A percentile compares a stretch with the other conserved stretches of the same genome.
phyloP scores from a whole-genome alignment of 306 rosid genomes.

The Rosa lucieae region DNA sequence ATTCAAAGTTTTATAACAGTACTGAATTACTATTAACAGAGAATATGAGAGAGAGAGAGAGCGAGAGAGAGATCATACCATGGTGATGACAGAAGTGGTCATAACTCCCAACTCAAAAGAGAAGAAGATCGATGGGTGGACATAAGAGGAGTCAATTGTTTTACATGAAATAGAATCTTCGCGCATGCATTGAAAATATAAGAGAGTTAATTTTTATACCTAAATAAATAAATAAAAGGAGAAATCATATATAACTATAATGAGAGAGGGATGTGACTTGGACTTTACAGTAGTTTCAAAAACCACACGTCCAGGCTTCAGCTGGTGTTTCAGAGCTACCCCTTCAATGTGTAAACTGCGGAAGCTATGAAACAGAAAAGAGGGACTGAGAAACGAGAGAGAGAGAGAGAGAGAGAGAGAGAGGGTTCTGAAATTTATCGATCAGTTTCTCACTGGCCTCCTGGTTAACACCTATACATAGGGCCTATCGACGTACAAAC shows the following conservation, averaged over 20 bases:
- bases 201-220: not conserved
- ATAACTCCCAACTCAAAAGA: not conserved
- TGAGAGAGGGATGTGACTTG: not conserved
- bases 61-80: not conserved
- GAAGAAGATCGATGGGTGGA: not conserved
- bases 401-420: not conserved
- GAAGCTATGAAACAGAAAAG: not conserved
- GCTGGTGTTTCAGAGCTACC: not conserved
- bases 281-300: not conserved
- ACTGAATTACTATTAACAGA: not conserved
- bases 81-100: not conserved
- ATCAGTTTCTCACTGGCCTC: not conserved
- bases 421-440: too few relatives aligned
- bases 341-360: conserved; percentile 1
- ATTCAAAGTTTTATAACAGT: not conserved
- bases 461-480: not conserved
- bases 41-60: not conserved
- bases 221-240: not conserved
- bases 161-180: not conserved
- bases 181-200: not conserved
- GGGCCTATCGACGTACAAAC: not conserved
- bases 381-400: not conserved
- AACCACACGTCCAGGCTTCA: not conserved
- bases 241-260: not conserved
- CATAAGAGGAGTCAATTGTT: not conserved